Conservation (phyloP, 129 eudicot genomes). For the Apium graveolens region DNA sequence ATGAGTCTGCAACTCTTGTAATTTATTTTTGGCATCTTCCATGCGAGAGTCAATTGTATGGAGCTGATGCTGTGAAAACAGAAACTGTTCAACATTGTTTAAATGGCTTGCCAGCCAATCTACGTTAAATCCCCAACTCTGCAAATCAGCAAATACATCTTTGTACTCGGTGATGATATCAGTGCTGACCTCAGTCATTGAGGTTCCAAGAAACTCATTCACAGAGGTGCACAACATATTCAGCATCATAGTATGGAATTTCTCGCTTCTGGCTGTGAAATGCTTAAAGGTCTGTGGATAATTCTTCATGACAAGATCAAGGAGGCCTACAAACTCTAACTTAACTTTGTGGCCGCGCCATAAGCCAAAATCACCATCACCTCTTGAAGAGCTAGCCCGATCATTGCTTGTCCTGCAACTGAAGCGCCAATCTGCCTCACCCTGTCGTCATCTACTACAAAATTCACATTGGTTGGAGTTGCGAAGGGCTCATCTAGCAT, state of each 20-base stretch:
- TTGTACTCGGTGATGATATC: too few relatives aligned
- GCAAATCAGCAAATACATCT: too few relatives aligned
- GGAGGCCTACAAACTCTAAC: background rate
- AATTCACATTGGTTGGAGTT: background rate
- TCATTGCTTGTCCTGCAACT: background rate
- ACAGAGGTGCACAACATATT: conserved; percentile 2
- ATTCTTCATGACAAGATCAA: background rate
- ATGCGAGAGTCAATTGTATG: too few relatives aligned
- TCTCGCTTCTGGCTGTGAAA: background rate
- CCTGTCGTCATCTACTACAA: background rate
- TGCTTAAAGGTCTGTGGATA: background rate
- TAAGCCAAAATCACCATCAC: background rate
- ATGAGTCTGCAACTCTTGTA: background rate
- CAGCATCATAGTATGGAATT: background rate
- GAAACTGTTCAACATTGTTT: too few relatives aligned
- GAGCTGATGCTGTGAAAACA: too few relatives aligned
- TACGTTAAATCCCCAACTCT: too few relatives aligned
- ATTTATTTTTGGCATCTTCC: background rate
- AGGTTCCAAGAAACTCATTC: background rate
- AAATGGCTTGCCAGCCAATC: too few relatives aligned
- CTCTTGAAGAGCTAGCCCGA: background rate
- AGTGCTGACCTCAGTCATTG: background rate
- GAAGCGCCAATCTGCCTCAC: background rate
- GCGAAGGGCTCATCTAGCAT: background rate
- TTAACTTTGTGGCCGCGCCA: background rate